phyloP scores from a whole-genome alignment of 345 rosid species.

The Euphorbia peplus region DNA sequence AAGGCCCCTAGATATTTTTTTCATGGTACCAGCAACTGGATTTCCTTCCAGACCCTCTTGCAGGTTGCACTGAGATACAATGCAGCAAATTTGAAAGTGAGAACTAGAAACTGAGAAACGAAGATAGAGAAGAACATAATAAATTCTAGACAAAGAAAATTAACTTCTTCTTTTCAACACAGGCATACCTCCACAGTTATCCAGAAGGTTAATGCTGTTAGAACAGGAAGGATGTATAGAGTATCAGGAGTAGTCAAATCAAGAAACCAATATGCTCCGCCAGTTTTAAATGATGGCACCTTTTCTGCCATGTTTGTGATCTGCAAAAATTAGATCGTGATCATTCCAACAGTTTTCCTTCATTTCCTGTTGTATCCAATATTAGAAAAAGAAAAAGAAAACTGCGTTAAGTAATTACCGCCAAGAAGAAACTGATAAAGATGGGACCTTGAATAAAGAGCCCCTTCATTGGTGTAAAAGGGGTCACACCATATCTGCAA shows the following conservation, averaged over 20 bases:
- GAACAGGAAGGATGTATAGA: constrained; percentile 64
- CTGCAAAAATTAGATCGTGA: constrained; percentile 30
- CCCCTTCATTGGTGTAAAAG: constrained; percentile 82
- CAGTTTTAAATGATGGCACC: constrained; percentile 72
- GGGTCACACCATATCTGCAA: constrained; percentile 75
- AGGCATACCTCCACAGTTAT: constrained; percentile 75
- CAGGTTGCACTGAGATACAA: constrained; percentile 50
- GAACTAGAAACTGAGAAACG: background rate
- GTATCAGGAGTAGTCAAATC: constrained; percentile 73
- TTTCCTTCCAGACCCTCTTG: constrained; percentile 96
- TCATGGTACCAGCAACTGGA: constrained; percentile 50
- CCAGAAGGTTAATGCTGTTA: constrained; percentile 62
- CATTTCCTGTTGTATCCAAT: background rate
- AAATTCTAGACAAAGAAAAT: background rate
- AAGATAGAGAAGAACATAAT: background rate
- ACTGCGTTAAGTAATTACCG: constrained; percentile 39
- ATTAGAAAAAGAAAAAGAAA: background rate
- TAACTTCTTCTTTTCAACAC: too few species aligned
- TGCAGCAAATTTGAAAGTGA: background rate
- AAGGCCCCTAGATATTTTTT: constrained; percentile 52
- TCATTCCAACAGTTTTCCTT: background rate
- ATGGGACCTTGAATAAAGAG: constrained; percentile 73
- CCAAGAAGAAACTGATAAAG: constrained; percentile 73
- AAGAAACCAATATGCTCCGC: constrained; percentile 81
- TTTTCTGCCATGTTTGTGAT: constrained; percentile 83